Evolutionary conservation across 805 yeast species (phyloP).

Genomic region (Wickerhamomyces bisporus): DNA sequence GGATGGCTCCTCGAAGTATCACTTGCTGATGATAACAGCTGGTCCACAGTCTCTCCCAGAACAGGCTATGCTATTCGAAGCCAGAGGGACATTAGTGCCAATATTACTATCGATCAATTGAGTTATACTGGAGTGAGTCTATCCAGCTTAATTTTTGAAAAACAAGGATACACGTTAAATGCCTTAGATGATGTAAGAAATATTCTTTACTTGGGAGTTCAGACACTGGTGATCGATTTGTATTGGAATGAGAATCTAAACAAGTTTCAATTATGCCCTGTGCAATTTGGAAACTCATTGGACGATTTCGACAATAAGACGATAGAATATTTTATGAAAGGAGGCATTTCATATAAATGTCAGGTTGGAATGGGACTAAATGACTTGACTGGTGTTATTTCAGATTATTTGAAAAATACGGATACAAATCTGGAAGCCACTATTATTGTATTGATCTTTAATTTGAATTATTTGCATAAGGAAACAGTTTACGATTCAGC

Average conservation of each 20-base stretch:
- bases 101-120: slow-evolving; percentile 34
- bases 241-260: slow-evolving; percentile 45
- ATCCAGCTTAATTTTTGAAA: slow-evolving; percentile 27
- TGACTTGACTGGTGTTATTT: slow-evolving; percentile 25
- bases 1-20: too few species aligned
- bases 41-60: slow-evolving; percentile 29
- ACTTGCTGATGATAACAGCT: slow-evolving; percentile 8
- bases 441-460: slow-evolving; percentile 35
- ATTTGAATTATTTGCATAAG: slow-evolving; percentile 25
- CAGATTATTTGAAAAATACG: slow-evolving; percentile 32
- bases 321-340: slow-evolving; percentile 9
- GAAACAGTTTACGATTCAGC: slow-evolving; percentile 1
- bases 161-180: slow-evolving; percentile 26
- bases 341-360: slow-evolving; percentile 14
- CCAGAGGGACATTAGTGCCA: slow-evolving; percentile 42
- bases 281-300: slow-evolving; percentile 26
- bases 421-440: slow-evolving; percentile 44
- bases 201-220: slow-evolving; percentile 40
- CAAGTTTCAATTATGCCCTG: slow-evolving; percentile 58
- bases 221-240: slow-evolving; percentile 45
- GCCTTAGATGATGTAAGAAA: slow-evolving; percentile 25
- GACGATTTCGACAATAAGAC: slow-evolving; percentile 2
- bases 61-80: slow-evolving; percentile 34
- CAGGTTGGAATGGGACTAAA: slow-evolving; percentile 22
- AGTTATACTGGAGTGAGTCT: slow-evolving; percentile 37